Evolutionary conservation across 2,329 filamentous ascomycete species (phyloP), one percentile per base, ranked within the genome.

Genomic region (Arthrinium phaeospermum): DNA sequence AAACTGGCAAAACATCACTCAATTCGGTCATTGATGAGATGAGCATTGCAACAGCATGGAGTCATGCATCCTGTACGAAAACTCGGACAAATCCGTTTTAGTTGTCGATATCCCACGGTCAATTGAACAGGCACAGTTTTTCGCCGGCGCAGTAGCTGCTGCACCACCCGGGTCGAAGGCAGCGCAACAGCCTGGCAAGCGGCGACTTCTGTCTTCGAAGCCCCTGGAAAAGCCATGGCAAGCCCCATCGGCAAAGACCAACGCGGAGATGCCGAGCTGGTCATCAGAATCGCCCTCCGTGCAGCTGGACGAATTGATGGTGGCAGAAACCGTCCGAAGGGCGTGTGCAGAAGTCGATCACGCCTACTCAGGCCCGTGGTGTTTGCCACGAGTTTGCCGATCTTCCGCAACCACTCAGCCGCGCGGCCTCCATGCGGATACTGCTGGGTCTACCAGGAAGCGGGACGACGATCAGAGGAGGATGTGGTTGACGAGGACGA

Each of bases 71-170:
- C 79, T 92, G 53, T 92, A 88, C 80, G 85, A 88, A 75, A 90
- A 86, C 74, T 76, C 80, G 1, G 82, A 84, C 67, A 78, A 82
- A 68, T 85, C 87, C 67, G 81, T 91, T 70, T 84, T 89, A 30
- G 80, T 94, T 37, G 80, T 95, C 70, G 93, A 95, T 77, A 88
- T 94, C 67, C 92, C 93, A 34, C 84, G 85, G 24, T 93, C 93
- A 1, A 88, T 95, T 51, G 91, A 93, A 75, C 85, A 89, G 73
- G 90, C 89, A 24, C 93, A 95, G 81, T 85, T 86, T 46, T 82
- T 83, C 16, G 79, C 82, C 8, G 81, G 81, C 44, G 76, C 53
- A 10, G 53, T 1, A 3, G 30, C 53, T 44, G 76, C 27, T 22
- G 27, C 27, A 61, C 24, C 53, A 22, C 19, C 27, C 19, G 30